Evolutionary conservation across 2,329 filamentous ascomycete species (phyloP).

Genomic region (Pseudodiploospora longispora): DNA sequence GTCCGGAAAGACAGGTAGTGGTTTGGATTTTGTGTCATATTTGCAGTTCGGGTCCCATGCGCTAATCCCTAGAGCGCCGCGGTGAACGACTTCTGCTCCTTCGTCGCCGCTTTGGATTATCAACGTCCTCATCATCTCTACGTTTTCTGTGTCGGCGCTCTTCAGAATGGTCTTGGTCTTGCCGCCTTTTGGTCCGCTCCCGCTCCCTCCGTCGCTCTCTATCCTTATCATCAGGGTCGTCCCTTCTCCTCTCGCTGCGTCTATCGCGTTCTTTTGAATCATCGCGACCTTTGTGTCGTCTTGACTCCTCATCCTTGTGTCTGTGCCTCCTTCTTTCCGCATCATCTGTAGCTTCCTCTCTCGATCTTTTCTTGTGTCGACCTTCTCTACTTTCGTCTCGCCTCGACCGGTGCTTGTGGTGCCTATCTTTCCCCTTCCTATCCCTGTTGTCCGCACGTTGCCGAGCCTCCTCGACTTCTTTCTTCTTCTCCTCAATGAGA

Average conservation of each 20-base stretch:
- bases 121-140: constrained; percentile 19
- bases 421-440: constrained; percentile 39
- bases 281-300: constrained; percentile 19
- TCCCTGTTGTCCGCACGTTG: constrained; percentile 42
- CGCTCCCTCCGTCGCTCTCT: constrained; percentile 14
- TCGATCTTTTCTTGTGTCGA: constrained; percentile 24
- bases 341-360: constrained; percentile 27
- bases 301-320: constrained; percentile 22
- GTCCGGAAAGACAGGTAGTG: background rate
- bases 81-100: constrained; percentile 39
- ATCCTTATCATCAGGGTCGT: constrained; percentile 7
- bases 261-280: constrained; percentile 19
- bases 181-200: constrained; percentile 15
- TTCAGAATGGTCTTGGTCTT: background rate
- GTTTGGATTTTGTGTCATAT: constrained; percentile 14
- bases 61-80: constrained; percentile 19
- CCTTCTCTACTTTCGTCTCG: constrained; percentile 24
- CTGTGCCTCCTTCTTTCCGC: constrained; percentile 12
- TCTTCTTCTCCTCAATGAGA: constrained; percentile 82
- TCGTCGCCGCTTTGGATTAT: constrained; percentile 14
- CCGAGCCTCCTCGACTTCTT: constrained; percentile 67
- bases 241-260: constrained; percentile 10
- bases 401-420: constrained; percentile 36
- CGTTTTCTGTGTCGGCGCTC: constrained; percentile 13
- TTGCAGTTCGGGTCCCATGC: background rate